These are phyloP conservation scores for Fusarium vanettenii DNA, from an alignment of 2,329 filamentous ascomycete genomes.

Conservation along the genomic window DNA sequence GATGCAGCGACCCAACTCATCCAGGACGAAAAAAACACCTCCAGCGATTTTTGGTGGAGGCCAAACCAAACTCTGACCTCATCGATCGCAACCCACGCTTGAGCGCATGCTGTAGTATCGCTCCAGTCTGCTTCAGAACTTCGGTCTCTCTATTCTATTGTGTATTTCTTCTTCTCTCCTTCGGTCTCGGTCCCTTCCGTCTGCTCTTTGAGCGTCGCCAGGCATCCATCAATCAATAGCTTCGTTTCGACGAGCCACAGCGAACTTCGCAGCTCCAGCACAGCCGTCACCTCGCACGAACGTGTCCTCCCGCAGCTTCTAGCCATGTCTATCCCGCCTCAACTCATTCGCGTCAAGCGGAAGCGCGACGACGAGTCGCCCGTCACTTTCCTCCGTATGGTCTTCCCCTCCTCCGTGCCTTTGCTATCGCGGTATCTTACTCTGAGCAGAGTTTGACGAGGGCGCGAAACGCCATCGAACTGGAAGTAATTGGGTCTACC, in stretches of 20 bases:
- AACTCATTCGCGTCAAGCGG: constrained; percentile 71
- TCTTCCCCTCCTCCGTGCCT: constrained; percentile 5
- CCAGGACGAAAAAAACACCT: constrained; percentile 1
- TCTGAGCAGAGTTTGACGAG: constrained; percentile 61
- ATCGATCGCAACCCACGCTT: constrained; percentile 14
- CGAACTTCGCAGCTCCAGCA: neutral
- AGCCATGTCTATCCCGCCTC: constrained; percentile 67
- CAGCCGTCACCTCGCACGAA: neutral
- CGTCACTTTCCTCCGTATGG: constrained; percentile 67
- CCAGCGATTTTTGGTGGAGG: constrained; percentile 1
- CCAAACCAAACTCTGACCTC: constrained; percentile 29
- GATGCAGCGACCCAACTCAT: neutral
- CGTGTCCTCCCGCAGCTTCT: neutral
- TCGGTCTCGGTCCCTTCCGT: neutral
- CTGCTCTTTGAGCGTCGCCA: neutral
- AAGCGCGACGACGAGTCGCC: constrained; percentile 66
- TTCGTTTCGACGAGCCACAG: neutral
- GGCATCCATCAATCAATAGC: neutral
- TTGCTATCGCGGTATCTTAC: constrained; percentile 27
- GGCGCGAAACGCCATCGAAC: constrained; percentile 65
- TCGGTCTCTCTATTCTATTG: neutral
- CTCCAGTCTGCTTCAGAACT: neutral
- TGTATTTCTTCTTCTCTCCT: neutral
- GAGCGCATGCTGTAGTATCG: constrained; percentile 1
- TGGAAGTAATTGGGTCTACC: constrained; percentile 66